Conservation (phyloP, 257 asterid species). For the Solanum megistacrolobum region DNA sequence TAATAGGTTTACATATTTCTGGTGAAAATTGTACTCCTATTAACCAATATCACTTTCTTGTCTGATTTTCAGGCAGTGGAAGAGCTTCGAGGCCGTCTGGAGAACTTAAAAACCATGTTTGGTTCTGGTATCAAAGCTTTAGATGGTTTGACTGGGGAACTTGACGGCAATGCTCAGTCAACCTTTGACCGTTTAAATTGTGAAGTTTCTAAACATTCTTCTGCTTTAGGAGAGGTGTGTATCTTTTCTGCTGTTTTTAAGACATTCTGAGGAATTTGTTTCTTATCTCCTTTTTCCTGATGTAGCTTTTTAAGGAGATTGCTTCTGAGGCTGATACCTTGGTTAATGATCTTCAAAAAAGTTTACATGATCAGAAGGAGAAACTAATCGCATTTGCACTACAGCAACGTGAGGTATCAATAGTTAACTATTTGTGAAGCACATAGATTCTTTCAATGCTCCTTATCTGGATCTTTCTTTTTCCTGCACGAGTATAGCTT, state of each 20-base stretch:
- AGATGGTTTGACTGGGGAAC: slow-evolving; percentile 72
- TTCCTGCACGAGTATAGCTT: background rate
- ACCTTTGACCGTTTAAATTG: slow-evolving; percentile 67
- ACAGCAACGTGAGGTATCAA: slow-evolving; percentile 65
- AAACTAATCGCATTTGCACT: slow-evolving; percentile 54
- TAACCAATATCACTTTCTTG: slow-evolving; percentile 1
- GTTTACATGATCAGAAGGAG: slow-evolving; percentile 64
- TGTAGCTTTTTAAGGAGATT: slow-evolving; percentile 75
- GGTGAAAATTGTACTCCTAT: background rate
- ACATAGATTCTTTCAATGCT: background rate
- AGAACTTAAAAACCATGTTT: slow-evolving; percentile 62
- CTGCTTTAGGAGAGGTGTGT: slow-evolving; percentile 69
- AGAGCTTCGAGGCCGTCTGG: slow-evolving; percentile 62
- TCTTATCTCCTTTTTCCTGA: slow-evolving; percentile 9
- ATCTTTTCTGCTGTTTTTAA: slow-evolving; percentile 4
- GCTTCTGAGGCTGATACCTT: slow-evolving; percentile 78
- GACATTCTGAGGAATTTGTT: background rate
- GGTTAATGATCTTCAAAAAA: slow-evolving; percentile 79
- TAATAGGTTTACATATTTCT: background rate
- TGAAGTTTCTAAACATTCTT: slow-evolving; percentile 82
- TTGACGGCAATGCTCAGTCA: slow-evolving; percentile 60
- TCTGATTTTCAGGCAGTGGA: slow-evolving; percentile 61
- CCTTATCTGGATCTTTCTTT: background rate
- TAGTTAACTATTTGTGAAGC: background rate
- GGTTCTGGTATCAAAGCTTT: slow-evolving; percentile 78